Conservation (phyloP, 257 asterid species). For the Solanum piurae region DNA sequence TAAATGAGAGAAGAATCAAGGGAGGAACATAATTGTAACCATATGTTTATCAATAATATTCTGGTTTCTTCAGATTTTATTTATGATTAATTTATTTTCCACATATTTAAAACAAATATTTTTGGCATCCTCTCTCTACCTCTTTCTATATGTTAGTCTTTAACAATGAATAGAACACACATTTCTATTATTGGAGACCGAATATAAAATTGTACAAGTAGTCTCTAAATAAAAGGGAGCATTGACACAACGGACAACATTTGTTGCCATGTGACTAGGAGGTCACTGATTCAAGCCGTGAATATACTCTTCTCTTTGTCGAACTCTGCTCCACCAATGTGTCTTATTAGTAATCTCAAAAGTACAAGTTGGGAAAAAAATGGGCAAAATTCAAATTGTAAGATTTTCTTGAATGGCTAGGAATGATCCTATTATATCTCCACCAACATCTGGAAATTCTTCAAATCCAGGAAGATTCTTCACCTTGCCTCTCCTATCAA, state of each 20-base stretch:
- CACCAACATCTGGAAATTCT: conserved; percentile 62
- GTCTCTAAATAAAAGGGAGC: neutral
- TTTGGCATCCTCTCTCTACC: neutral
- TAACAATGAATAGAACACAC: neutral
- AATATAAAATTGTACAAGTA: neutral
- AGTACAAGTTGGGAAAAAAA: neutral
- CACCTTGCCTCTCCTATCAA: conserved; percentile 44
- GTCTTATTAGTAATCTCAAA: neutral
- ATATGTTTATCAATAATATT: no score
- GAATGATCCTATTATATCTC: conserved; percentile 39
- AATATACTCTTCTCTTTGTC: neutral
- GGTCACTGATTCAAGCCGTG: neutral
- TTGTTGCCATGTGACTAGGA: neutral
- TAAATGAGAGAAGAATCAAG: neutral
- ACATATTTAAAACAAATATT: neutral
- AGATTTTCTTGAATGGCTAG: conserved; percentile 20
- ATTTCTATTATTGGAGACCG: neutral
- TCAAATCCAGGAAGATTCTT: conserved; percentile 26
- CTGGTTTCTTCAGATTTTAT: neutral
- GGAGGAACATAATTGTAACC: rapidly evolving
- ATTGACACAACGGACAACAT: neutral
- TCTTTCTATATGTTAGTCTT: neutral
- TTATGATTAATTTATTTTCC: neutral
- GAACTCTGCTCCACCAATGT: neutral
- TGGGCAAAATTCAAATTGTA: neutral